Conservation (phyloP, 1,284 basidiomycete species). For the Microstroma glucosiphilum region DNA sequence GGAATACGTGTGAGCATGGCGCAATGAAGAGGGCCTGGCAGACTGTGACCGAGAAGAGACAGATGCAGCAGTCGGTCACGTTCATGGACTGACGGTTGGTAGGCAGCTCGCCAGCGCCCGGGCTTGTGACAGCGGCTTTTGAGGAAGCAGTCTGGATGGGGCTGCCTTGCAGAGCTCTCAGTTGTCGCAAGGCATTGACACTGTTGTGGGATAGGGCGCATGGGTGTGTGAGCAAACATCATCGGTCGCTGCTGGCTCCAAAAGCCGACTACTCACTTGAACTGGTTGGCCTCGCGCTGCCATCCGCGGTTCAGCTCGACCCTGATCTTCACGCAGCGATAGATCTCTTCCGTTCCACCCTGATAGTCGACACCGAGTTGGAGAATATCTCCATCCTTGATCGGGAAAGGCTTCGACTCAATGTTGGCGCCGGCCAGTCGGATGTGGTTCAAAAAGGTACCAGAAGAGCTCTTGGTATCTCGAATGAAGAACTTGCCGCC, state of each 20-base stretch:
- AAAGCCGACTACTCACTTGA: slow-evolving; percentile 72
- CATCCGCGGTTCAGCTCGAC: slow-evolving; percentile 76
- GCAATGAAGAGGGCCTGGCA: slow-evolving; percentile 95
- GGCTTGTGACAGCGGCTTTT: slow-evolving; percentile 9
- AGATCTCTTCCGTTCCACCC: slow-evolving; percentile 93
- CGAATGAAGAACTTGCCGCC: slow-evolving; percentile 71
- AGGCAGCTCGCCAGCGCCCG: slow-evolving; percentile 14
- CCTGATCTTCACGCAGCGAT: slow-evolving; percentile 94
- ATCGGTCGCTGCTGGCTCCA: not conserved
- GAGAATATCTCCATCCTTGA: slow-evolving; percentile 89
- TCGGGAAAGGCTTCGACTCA: slow-evolving; percentile 65
- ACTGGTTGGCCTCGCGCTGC: slow-evolving; percentile 80
- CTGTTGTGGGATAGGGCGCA: slow-evolving; percentile 51
- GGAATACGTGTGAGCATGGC: slow-evolving; percentile 77
- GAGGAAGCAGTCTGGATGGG: slow-evolving; percentile 12
- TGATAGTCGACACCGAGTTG: slow-evolving; percentile 98
- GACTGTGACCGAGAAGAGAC: slow-evolving; percentile 82
- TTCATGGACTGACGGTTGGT: slow-evolving; percentile 36
- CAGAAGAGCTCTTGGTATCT: slow-evolving; percentile 82
- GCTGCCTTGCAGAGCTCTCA: slow-evolving; percentile 63
- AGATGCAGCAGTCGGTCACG: slow-evolving; percentile 50
- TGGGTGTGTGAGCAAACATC: not conserved
- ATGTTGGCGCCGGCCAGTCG: slow-evolving; percentile 75
- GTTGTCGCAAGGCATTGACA: slow-evolving; percentile 71
- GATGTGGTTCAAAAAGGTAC: slow-evolving; percentile 94